Percentiles rank a stretch among this genome's conserved stretches.
These are phyloP conservation scores for Eremomyces bilateralis DNA, from an alignment of 495 filamentous ascomycete genomes.

Conservation along the genomic window DNA sequence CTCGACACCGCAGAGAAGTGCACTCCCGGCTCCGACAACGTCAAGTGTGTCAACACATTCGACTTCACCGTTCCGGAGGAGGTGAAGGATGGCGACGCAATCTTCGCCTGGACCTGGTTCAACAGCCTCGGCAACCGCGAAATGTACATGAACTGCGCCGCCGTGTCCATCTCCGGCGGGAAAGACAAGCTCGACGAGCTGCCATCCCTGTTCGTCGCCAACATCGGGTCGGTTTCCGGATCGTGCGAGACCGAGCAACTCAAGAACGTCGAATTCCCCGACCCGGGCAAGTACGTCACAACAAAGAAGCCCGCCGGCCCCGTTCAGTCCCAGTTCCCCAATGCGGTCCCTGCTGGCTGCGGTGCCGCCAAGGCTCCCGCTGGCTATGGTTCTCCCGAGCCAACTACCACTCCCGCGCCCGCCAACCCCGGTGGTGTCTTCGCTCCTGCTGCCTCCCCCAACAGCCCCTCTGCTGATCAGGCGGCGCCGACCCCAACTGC, in stretches of 20 bases:
- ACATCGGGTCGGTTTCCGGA: slow-evolving; percentile 30
- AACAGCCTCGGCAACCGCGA: slow-evolving; percentile 78
- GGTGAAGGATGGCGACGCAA: slow-evolving; percentile 36
- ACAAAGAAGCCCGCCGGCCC: slow-evolving; percentile 8
- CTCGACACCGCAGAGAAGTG: slow-evolving; percentile 8
- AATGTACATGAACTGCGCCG: slow-evolving; percentile 90
- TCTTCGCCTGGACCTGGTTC: slow-evolving; percentile 76
- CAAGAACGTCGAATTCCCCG: slow-evolving; percentile 28
- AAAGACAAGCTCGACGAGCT: slow-evolving; percentile 26
- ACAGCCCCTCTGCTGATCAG: no score
- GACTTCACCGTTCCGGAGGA: slow-evolving; percentile 34
- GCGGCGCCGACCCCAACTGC: slow-evolving; percentile 5
- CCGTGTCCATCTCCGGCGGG: slow-evolving; percentile 39
- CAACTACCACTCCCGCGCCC: slow-evolving; percentile 2
- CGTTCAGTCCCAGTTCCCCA: no score
- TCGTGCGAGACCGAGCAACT: slow-evolving; percentile 29
- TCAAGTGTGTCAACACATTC: slow-evolving; percentile 21
- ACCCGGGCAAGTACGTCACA: slow-evolving; percentile 31
- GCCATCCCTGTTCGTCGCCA: slow-evolving; percentile 64
- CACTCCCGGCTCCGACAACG: background rate
- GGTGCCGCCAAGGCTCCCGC: slow-evolving; percentile 3
- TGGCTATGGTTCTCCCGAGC: slow-evolving; percentile 9
- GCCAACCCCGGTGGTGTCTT: slow-evolving; percentile 7
- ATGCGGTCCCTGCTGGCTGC: background rate
- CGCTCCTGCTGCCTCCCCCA: slow-evolving; percentile 10